Conservation (phyloP, 1,139 yeast species). For the Zygosaccharomyces pseudobailii region DNA sequence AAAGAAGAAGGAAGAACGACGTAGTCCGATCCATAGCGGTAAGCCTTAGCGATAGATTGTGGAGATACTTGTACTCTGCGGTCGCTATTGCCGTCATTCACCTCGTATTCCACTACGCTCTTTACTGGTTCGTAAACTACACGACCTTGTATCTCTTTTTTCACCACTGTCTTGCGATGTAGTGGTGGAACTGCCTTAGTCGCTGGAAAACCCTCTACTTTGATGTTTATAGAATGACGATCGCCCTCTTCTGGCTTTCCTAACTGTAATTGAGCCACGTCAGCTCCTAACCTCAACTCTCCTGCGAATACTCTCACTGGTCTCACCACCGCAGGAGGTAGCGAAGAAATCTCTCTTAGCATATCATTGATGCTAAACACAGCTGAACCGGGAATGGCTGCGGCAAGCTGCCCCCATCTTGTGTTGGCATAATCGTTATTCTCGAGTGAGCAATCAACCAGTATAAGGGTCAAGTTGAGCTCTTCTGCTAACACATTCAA, state of each 20-base stretch:
- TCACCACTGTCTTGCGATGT: conserved; percentile 35
- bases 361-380: conserved; percentile 21
- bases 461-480: conserved; percentile 20
- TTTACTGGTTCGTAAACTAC: conserved; percentile 27
- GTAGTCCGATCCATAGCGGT: conserved; percentile 63
- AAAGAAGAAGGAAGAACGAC: conserved; percentile 47
- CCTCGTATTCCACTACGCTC: conserved; percentile 31
- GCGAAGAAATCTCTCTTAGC: conserved; percentile 18
- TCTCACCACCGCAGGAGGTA: conserved; percentile 26
- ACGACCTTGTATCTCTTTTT: conserved; percentile 18
- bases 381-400: conserved; percentile 22
- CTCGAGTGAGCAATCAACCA: conserved; percentile 21
- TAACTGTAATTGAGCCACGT: conserved; percentile 12
- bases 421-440: conserved; percentile 3
- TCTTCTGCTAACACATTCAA: conserved; percentile 22
- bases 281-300: conserved; percentile 40
- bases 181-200: conserved; percentile 44
- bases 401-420: conserved; percentile 24
- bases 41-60: conserved; percentile 45
- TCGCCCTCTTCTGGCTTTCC: conserved; percentile 20
- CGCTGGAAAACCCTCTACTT: conserved; percentile 65
- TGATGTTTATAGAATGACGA: conserved; percentile 35
- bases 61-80: conserved; percentile 32
- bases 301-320: conserved; percentile 39
- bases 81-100: conserved; percentile 16